phyloP scores from a whole-genome alignment of 495 filamentous ascomycete species.

The Neurospora tetrasperma region DNA sequence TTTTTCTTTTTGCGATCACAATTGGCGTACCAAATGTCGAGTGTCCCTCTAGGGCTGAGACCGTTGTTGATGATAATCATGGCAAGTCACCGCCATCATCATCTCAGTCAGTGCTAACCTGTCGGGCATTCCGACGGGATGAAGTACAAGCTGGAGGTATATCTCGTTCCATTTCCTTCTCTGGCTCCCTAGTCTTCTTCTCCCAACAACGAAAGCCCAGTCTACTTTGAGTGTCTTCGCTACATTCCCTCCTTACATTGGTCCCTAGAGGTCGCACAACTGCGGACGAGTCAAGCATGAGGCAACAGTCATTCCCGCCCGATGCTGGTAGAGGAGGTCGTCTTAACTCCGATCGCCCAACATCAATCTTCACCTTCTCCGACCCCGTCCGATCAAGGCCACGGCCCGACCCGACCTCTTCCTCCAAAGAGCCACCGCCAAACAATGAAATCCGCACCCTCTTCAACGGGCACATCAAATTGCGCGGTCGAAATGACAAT shows the following conservation, averaged over 20 bases:
- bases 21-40: not conserved
- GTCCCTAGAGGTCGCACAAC: not conserved
- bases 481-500: slow-evolving; percentile 27
- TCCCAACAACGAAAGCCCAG: not conserved
- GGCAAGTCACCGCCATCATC: not conserved
- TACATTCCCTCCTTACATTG: not conserved
- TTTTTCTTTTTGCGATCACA: not conserved
- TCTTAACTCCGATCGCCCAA: not conserved
- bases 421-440: not conserved
- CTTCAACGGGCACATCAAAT: slow-evolving; percentile 14
- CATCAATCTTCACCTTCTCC: not conserved
- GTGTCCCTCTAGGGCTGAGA: not conserved
- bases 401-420: not conserved
- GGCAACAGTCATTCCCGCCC: not conserved
- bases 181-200: not conserved
- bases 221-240: not conserved
- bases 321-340: not conserved
- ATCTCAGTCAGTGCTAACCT: not conserved
- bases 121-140: not conserved
- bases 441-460: slow-evolving; percentile 6
- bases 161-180: not conserved
- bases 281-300: not conserved
- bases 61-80: not conserved
- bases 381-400: not conserved
- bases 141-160: not conserved